Conservation (phyloP, 2,329 filamentous ascomycete species). For the Gnomoniopsis smithogilvyi region DNA sequence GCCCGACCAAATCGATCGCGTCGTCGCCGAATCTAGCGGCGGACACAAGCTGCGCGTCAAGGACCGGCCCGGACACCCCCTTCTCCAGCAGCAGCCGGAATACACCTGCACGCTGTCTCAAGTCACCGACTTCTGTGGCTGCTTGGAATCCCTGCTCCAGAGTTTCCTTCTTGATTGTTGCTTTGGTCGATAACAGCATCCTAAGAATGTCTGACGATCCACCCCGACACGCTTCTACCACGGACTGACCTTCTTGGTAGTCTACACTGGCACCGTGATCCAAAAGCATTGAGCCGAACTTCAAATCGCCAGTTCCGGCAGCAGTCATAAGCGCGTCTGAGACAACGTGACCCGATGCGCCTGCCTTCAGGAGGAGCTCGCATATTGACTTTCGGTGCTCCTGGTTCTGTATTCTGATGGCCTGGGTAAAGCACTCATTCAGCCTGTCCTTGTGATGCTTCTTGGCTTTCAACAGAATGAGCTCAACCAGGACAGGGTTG, state of each 20-base stretch:
- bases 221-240: slow-evolving; percentile 51
- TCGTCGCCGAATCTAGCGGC: slow-evolving; percentile 49
- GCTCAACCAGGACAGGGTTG: slow-evolving; percentile 40
- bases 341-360: slow-evolving; percentile 41
- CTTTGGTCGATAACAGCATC: slow-evolving; percentile 44
- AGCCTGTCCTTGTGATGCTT: slow-evolving; percentile 37
- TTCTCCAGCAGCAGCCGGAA: slow-evolving; percentile 49
- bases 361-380: slow-evolving; percentile 40
- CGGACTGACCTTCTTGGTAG: slow-evolving; percentile 48
- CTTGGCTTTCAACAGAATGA: slow-evolving; percentile 38
- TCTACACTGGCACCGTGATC: slow-evolving; percentile 49
- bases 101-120: slow-evolving; percentile 45
- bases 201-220: slow-evolving; percentile 47
- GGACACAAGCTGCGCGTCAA: slow-evolving; percentile 51
- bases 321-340: slow-evolving; percentile 50
- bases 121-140: slow-evolving; percentile 49
- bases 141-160: slow-evolving; percentile 53
- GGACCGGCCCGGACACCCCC: slow-evolving; percentile 47
- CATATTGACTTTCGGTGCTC: slow-evolving; percentile 41
- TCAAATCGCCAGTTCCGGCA: slow-evolving; percentile 50
- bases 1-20: slow-evolving; percentile 44
- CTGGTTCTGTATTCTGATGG: slow-evolving; percentile 38
- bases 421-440: slow-evolving; percentile 40
- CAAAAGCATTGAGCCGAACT: slow-evolving; percentile 48
- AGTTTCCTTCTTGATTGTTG: slow-evolving; percentile 36